phyloP scores from a whole-genome alignment of 2,329 filamentous ascomycete species.

The Westerdykella ornata region DNA sequence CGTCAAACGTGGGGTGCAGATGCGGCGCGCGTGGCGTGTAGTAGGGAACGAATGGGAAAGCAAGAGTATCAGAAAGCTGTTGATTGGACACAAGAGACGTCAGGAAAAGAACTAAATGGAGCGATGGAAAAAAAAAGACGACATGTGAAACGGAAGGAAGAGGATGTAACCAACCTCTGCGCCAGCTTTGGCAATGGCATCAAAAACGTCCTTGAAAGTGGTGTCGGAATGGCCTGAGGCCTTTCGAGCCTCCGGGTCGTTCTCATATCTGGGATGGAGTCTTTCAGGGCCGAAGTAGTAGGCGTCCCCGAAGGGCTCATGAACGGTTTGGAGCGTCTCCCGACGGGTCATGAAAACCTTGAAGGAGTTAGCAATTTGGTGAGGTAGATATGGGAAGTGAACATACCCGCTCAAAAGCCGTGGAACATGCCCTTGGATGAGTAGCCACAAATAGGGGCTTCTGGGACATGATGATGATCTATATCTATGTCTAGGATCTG shows the following conservation, averaged over 20 bases:
- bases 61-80: constrained; percentile 3
- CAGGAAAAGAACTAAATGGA: constrained; percentile 3
- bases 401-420: constrained; percentile 86
- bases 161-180: constrained; percentile 58
- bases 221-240: constrained; percentile 61
- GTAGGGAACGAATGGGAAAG: constrained; percentile 10
- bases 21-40: constrained; percentile 10
- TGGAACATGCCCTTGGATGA: constrained; percentile 91
- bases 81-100: constrained; percentile 7
- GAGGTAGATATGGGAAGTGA: constrained; percentile 2
- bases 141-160: constrained; percentile 7
- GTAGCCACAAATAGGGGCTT: constrained; percentile 89
- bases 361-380: constrained; percentile 4
- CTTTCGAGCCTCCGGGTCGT: constrained; percentile 52
- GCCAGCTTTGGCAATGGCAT: constrained; percentile 64
- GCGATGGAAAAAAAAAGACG: constrained; percentile 1
- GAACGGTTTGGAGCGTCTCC: constrained; percentile 73
- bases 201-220: constrained; percentile 71
- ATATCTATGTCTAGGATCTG: neutral
- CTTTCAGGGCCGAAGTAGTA: constrained; percentile 95
- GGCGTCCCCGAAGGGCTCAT: constrained; percentile 94
- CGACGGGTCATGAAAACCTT: constrained; percentile 88
- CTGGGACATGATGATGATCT: constrained; percentile 52
- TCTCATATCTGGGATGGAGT: constrained; percentile 68
- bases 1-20: constrained; percentile 13